Conservation (phyloP, 2,329 filamentous ascomycete species). For the Paecilomyces dactylethromorphus region DNA sequence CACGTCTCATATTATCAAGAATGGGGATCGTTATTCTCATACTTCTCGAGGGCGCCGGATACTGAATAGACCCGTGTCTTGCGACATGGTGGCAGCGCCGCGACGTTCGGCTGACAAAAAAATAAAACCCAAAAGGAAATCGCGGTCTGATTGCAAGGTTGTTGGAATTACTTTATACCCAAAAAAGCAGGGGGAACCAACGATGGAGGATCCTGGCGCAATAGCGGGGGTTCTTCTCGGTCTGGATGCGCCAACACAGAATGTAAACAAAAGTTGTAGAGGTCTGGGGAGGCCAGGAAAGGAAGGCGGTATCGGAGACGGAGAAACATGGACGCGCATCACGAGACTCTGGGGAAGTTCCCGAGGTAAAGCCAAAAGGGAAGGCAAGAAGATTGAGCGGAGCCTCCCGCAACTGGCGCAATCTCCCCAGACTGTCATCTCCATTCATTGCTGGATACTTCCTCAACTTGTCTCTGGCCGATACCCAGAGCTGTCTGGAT, state of each 20-base stretch:
- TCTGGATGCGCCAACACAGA: slow-evolving; percentile 2
- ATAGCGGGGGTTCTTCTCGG: slow-evolving; percentile 4
- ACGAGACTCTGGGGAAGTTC: slow-evolving; percentile 26
- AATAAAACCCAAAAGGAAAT: background rate
- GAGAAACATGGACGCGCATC: background rate
- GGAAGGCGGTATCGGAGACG: slow-evolving; percentile 22
- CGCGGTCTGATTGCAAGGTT: background rate
- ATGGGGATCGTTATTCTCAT: slow-evolving; percentile 26
- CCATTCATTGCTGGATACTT: slow-evolving; percentile 6
- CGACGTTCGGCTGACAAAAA: slow-evolving; percentile 14
- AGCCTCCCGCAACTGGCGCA: slow-evolving; percentile 1
- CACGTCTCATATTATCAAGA: background rate
- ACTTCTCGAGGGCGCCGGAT: slow-evolving; percentile 89
- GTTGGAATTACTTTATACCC: background rate
- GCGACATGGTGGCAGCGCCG: slow-evolving; percentile 60
- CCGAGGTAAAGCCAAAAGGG: slow-evolving; percentile 22
- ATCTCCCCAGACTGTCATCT: slow-evolving; percentile 14
- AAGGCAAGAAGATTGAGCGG: background rate
- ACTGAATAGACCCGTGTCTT: slow-evolving; percentile 82
- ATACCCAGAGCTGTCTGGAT: slow-evolving; percentile 1
- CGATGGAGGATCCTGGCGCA: background rate
- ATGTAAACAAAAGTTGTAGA: slow-evolving; percentile 31
- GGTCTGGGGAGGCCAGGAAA: slow-evolving; percentile 10
- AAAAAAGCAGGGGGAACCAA: background rate
- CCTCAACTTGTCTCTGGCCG: slow-evolving; percentile 4